Evolutionary conservation across 495 filamentous ascomycete species (phyloP), one percentile per base, ranked within the genome.

Genomic region (Aspergillus olivimuriae): DNA sequence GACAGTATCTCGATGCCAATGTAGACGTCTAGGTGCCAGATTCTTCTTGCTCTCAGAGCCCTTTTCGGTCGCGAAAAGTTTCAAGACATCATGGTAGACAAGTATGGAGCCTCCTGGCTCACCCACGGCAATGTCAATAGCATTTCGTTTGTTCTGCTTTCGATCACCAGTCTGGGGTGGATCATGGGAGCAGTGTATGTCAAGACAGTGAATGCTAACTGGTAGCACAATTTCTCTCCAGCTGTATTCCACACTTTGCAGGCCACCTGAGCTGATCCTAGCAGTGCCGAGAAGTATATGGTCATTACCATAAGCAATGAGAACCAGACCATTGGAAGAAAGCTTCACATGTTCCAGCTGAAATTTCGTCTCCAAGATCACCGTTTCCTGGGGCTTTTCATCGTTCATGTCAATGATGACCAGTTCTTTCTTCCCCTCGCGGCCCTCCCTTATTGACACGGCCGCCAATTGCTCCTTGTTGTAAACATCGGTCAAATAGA

Each of bases 1-100:
- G 2, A 94, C 90, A 19, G 80, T 75, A 43, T 81, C 80, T 53
- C 94, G 77, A 62, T 99, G 92, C 92, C 92, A 99, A 57, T 97
- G 94, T 19, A 91, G 66, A 19, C 64, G 62, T n/a, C 68, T 61
- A n/a, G 63, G 65, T 18, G 52, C 41, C 39, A 44, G 48, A 43
- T 50, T 66, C 52, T 77, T 82, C 5, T 56, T 57, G 16, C 58
- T 59, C 44, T 53, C 61, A 28, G n/a, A 35, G 47, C 48, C 46
- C 22, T 43, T 50, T 30, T 55, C 66, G n/a, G n/a, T n/a, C n/a
- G n/a, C n/a, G 4, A 92, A 55, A 36, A 78, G 76, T 15, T 71
- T 65, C 5, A 87, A 46, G 16, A 94, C 56, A 59, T 94, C 82
- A 47, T 81, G 74, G 56, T 94, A 92, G 10, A 92, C 57, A 54